Evolutionary conservation across 2,329 filamentous ascomycete species (phyloP).

Genomic region (Aspergillus udagawae): DNA sequence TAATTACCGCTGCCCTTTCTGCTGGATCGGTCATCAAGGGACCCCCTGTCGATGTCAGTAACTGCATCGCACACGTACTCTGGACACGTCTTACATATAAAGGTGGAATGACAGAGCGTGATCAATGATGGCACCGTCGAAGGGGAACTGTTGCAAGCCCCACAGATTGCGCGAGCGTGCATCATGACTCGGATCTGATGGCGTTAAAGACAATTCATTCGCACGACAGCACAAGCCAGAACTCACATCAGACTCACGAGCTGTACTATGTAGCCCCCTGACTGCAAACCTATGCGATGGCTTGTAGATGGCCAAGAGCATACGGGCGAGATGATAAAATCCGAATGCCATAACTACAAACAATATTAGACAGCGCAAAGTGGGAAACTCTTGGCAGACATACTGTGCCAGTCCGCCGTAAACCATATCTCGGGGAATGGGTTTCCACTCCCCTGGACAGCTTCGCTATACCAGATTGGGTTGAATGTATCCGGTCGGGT

Average conservation of each 20-base stretch:
- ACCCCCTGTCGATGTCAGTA: too few species aligned
- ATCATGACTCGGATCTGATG: slow-evolving; percentile 3
- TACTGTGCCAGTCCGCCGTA: too few species aligned
- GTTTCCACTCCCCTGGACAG: too few species aligned
- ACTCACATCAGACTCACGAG: too few species aligned
- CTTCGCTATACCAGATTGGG: neutral
- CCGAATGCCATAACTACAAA: slow-evolving; percentile 6
- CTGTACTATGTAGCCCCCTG: neutral
- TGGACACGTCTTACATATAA: slow-evolving; percentile 5
- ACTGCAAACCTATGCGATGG: slow-evolving; percentile 10
- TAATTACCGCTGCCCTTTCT: slow-evolving; percentile 7
- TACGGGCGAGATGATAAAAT: slow-evolving; percentile 9
- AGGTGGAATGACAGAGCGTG: slow-evolving; percentile 11
- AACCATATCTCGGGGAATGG: too few species aligned
- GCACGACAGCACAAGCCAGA: too few species aligned
- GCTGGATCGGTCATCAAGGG: slow-evolving; percentile 3
- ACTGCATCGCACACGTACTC: too few species aligned
- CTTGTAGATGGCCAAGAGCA: slow-evolving; percentile 10
- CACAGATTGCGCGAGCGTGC: slow-evolving; percentile 9
- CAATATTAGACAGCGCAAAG: too few species aligned
- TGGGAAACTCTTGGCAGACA: too few species aligned
- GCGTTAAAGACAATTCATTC: too few species aligned
- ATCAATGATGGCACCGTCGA: slow-evolving; percentile 10
- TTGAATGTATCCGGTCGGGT: too few species aligned
- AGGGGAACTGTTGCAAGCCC: slow-evolving; percentile 10